phyloP scores from a whole-genome alignment of 148 eudicot species.

The Gaultheria prostrata region DNA sequence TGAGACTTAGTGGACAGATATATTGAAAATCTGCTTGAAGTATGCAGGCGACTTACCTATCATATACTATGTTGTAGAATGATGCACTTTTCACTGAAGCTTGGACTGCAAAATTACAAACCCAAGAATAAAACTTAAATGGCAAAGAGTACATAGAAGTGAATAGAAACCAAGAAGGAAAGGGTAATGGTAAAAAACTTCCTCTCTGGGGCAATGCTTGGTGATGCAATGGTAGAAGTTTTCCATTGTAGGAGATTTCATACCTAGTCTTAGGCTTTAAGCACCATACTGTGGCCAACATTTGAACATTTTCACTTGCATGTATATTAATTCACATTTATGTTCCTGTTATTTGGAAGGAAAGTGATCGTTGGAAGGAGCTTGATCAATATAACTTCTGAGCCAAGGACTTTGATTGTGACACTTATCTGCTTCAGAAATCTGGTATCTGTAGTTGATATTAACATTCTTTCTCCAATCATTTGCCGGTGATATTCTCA shows the following conservation, averaged over 20 bases:
- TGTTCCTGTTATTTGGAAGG: neutral
- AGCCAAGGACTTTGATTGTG: neutral
- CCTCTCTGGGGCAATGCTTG: neutral
- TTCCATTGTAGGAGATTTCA: neutral
- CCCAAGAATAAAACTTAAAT: neutral
- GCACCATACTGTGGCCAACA: neutral
- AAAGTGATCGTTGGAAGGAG: neutral
- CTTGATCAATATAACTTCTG: neutral
- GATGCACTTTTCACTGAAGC: slow-evolving; percentile 1
- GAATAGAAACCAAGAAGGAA: neutral
- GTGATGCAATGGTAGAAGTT: neutral
- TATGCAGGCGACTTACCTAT: neutral
- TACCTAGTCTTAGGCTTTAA: neutral
- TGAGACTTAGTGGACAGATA: neutral
- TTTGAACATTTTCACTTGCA: neutral
- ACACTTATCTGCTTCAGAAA: neutral
- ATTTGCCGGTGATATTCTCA: neutral
- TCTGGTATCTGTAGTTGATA: neutral
- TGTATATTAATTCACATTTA: neutral
- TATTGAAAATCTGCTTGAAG: neutral
- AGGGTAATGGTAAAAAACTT: neutral
- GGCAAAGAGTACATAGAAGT: neutral
- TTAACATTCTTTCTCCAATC: neutral
- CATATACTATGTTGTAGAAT: neutral
- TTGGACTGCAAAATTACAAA: neutral